Percentiles rank a stretch among this genome's conserved stretches.
These are phyloP conservation scores for Plenodomus tracheiphilus DNA, from an alignment of 2,329 filamentous ascomycete species.

Conservation along the genomic window DNA sequence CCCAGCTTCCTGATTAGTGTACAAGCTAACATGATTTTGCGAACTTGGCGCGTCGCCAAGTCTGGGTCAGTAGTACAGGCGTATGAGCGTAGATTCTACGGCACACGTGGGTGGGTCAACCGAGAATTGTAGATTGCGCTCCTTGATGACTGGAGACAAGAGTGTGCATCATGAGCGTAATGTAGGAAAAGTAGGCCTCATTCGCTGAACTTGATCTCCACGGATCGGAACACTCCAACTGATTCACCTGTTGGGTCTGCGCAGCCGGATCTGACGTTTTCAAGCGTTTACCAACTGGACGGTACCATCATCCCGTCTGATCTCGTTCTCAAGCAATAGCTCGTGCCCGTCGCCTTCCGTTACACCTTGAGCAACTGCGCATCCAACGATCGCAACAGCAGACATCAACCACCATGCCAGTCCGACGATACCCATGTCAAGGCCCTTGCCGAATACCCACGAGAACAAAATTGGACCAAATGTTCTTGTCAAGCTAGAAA, in stretches of 20 bases:
- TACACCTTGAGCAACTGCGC: slow-evolving; percentile 59
- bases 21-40: too few relatives aligned
- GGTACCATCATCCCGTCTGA: not conserved
- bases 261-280: too few relatives aligned
- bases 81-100: too few relatives aligned
- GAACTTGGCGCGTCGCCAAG: not conserved
- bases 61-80: too few relatives aligned
- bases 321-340: slow-evolving; percentile 59
- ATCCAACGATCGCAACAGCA: slow-evolving; percentile 54
- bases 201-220: too few relatives aligned
- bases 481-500: slow-evolving; percentile 61
- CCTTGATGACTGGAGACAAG: too few relatives aligned
- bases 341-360: slow-evolving; percentile 67
- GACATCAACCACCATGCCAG: slow-evolving; percentile 62
- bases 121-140: too few relatives aligned
- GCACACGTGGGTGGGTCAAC: too few relatives aligned
- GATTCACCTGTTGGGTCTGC: too few relatives aligned
- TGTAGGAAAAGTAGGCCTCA: too few relatives aligned
- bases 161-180: too few relatives aligned
- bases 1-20: not conserved
- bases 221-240: too few relatives aligned
- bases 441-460: slow-evolving; percentile 62
- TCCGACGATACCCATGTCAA: slow-evolving; percentile 61
- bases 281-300: not conserved
- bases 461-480: slow-evolving; percentile 65